Base-by-base conservation (phyloP, 1,139 yeast species). In the Candida tetrigidarum region DNA sequence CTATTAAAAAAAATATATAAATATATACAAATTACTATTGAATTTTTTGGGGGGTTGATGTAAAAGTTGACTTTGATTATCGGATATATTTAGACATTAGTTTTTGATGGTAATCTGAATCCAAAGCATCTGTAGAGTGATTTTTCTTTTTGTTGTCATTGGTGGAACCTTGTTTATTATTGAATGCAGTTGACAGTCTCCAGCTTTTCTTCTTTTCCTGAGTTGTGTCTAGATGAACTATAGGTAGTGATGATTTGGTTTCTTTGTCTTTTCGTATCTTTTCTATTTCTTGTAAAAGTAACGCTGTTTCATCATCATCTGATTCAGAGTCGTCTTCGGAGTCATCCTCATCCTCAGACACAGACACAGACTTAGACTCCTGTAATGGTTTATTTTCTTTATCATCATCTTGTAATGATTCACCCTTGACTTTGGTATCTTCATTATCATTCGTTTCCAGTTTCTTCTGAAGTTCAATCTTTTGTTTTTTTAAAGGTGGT, bases 91-190 rank as follows among this genome's bases (percentile, higher is more conserved):
- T 84, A 46, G 83, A 75, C 66, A 91, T 66, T 58, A 91, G 90
- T 49, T 81, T 76, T 51, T 80, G 74, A 60, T 91, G 96, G 53
- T 79, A 81, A 18, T 84, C 85, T 4, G 93, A 85, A 43, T 82
- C 71, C 18, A 86, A 62, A 48, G 88, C 70, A 55, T 88, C 88
- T 49, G 86, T 87, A 16, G 86, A 76, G 56, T 76, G 84, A 19
- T 53, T 45, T 5, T 43, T 14, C 10, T 16, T 12, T n/a, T 56
- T 50, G 9, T 52, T 45, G n/a, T 48, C 46, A 3, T 54, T 10
- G 19, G 28, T n/a, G 52, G 51, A 22, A 57, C 52, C 37, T 69
- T 67, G 41, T 69, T 69, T 67, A 41, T 69, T 69, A 49, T 69
- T 71, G 58, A 72, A 69, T 0, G 76, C 66, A 1, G 84, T 73